Conservation (phyloP, 2,329 filamentous ascomycete species). For the Lachnellula arida region DNA sequence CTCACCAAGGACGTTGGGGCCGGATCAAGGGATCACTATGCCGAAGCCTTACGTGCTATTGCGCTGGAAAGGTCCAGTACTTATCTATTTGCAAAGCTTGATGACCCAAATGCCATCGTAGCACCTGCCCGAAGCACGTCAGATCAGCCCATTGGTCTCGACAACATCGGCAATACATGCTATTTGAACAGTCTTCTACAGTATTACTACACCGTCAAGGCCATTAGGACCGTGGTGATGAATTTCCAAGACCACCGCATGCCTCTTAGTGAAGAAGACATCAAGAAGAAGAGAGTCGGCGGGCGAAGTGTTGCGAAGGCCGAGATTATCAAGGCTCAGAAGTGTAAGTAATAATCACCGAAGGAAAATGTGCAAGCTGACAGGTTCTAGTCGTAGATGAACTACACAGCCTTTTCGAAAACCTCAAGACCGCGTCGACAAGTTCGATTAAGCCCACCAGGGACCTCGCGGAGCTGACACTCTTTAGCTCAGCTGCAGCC, state of each 20-base stretch:
- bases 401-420: slow-evolving; percentile 63
- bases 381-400: slow-evolving; percentile 63
- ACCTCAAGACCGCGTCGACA: slow-evolving; percentile 60
- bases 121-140: slow-evolving; percentile 24
- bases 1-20: slow-evolving; percentile 24
- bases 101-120: slow-evolving; percentile 31
- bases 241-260: slow-evolving; percentile 69
- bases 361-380: slow-evolving; percentile 14
- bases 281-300: slow-evolving; percentile 69
- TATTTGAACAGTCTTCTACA: slow-evolving; percentile 96
- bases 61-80: slow-evolving; percentile 29
- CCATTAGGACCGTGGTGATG: slow-evolving; percentile 75
- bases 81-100: slow-evolving; percentile 31
- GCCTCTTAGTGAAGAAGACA: slow-evolving; percentile 56
- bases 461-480: slow-evolving; percentile 73
- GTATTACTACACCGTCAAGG: slow-evolving; percentile 85
- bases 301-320: slow-evolving; percentile 59
- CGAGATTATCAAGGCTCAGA: slow-evolving; percentile 58
- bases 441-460: slow-evolving; percentile 66
- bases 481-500: slow-evolving; percentile 57
- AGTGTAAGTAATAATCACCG: slow-evolving; percentile 55
- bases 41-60: slow-evolving; percentile 30
- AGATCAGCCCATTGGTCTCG: slow-evolving; percentile 75
- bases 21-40: slow-evolving; percentile 29
- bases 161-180: slow-evolving; percentile 96